Base-by-base conservation (phyloP, 768 basidiomycete genomes). In the Pisolithus sp. region DNA sequence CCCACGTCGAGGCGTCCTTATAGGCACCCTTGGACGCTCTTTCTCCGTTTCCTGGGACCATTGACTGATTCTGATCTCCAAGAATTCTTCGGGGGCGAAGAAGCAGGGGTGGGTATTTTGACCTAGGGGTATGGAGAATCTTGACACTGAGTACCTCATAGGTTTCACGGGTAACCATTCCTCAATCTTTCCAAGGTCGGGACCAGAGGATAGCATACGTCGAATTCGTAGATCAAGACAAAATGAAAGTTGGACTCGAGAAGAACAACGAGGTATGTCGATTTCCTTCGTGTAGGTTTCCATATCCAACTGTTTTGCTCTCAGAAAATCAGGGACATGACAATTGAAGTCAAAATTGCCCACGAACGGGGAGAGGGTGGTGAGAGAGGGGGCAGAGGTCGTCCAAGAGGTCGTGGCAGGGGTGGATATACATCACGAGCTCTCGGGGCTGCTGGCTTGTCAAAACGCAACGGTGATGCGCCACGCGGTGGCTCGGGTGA, bases 171-270 rank as follows among this genome's bases (percentile, higher is more conserved):
- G 75, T 93, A 48, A 75, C 76, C 53, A 76, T 85, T 53, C 87
- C 86, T 0, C 57, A 68, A 31, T 66, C 57, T 12, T 75, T 68
- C 58, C 59, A 68, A 4, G 78, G 79, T 9, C 79, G 83, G 43
- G 68, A 74, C 26, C 70, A 69, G 50, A 81, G 76, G 57, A 73
- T 92, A 51, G 89, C 83, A 2, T 96, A 92, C 62, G 81, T 96
- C 48, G 93, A 95, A 62, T 96, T 95, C 68, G 86, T 82, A 4
- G 88, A 90, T 59, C 91, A 94, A 60, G 88, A 86, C 43, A 75
- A 83, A 9, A 89, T 93, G 88, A 88, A 81, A 59, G 78, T 74
- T 18, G 93, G 86, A 0, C 70, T 94, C 20, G 83, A 80, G 42
- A 86, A 83, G 59, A 85, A 89, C 56, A 78, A 76, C 23, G 82